These are phyloP conservation scores for Ustilago shanxiensis DNA, from an alignment of 1,284 basidiomycete genomes.

Conservation along the genomic window DNA sequence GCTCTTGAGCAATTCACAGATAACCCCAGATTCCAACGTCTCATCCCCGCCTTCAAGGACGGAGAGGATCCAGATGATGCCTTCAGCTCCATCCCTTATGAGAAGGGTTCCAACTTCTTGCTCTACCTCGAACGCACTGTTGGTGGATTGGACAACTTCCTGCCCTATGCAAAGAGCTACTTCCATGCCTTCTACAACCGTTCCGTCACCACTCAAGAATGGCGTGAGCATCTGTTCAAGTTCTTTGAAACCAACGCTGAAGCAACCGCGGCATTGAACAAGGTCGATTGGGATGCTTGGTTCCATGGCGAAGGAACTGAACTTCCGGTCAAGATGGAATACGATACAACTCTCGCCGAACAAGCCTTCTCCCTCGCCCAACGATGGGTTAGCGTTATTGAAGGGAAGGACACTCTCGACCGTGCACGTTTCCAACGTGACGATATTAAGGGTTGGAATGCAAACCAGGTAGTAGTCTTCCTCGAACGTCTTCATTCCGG, in stretches of 20 bases:
- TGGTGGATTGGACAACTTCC: conserved; percentile 82
- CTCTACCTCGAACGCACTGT: conserved; percentile 79
- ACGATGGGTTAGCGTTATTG: conserved; percentile 76
- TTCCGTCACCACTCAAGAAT: conserved; percentile 88
- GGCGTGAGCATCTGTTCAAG: conserved; percentile 88
- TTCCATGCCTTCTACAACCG: conserved; percentile 76
- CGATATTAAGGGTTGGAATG: conserved; percentile 65
- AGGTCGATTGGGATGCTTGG: conserved; percentile 84
- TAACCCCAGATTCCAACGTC: conserved; percentile 81
- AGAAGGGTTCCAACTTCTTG: conserved; percentile 82
- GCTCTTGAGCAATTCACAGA: conserved; percentile 75
- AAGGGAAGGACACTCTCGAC: conserved; percentile 21
- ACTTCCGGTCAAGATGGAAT: conserved; percentile 84
- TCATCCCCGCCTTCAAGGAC: conserved; percentile 84
- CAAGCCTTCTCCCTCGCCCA: conserved; percentile 78
- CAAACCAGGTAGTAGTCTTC: conserved; percentile 72
- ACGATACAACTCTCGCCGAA: conserved; percentile 84
- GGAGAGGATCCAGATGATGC: conserved; percentile 77
- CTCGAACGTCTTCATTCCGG: conserved; percentile 72
- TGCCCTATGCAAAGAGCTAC: conserved; percentile 77
- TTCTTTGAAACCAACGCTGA: conserved; percentile 75
- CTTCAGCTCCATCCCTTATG: conserved; percentile 77
- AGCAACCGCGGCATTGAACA: conserved; percentile 73
- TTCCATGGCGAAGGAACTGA: conserved; percentile 82
- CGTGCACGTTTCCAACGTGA: conserved; percentile 37